These are phyloP conservation scores for Haematococcus lacustris DNA, from an alignment of 139 green algal genomes.

Conservation along the genomic window DNA sequence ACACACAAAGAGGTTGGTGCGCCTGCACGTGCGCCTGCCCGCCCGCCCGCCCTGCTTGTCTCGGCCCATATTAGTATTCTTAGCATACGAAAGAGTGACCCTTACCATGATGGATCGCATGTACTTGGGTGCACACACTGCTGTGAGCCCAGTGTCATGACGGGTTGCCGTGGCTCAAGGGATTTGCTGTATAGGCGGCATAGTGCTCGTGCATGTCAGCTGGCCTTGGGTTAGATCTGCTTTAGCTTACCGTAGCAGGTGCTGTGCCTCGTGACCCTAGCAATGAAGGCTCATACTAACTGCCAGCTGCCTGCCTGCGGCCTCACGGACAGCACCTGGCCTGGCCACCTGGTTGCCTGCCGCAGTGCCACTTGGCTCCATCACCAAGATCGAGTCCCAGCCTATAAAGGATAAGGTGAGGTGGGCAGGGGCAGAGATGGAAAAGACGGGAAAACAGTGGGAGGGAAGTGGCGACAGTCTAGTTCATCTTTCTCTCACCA, in stretches of 20 bases:
- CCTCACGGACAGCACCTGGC: too few relatives aligned
- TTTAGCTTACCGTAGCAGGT: background rate
- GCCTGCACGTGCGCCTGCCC: too few relatives aligned
- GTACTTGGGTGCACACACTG: background rate
- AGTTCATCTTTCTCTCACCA: too few relatives aligned
- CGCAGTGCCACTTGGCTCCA: background rate
- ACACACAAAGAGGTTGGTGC: constrained; percentile 42
- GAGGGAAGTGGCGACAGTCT: too few relatives aligned
- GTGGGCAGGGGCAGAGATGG: background rate
- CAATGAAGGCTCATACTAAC: background rate
- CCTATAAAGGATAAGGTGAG: background rate
- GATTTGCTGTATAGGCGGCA: background rate
- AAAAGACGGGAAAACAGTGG: background rate
- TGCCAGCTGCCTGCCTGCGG: background rate
- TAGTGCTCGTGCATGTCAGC: background rate
- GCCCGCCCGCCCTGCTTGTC: background rate
- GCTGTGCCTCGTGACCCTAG: background rate
- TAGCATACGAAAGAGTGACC: background rate
- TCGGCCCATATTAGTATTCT: background rate
- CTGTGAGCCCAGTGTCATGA: background rate
- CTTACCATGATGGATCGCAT: background rate
- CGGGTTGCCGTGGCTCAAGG: background rate
- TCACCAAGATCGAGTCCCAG: background rate
- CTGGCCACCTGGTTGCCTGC: background rate
- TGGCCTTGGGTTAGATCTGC: background rate